Evolutionary conservation across 1,139 yeast species (phyloP), one percentile per base, ranked within the genome.

Genomic region (Kodamaea sp.): DNA sequence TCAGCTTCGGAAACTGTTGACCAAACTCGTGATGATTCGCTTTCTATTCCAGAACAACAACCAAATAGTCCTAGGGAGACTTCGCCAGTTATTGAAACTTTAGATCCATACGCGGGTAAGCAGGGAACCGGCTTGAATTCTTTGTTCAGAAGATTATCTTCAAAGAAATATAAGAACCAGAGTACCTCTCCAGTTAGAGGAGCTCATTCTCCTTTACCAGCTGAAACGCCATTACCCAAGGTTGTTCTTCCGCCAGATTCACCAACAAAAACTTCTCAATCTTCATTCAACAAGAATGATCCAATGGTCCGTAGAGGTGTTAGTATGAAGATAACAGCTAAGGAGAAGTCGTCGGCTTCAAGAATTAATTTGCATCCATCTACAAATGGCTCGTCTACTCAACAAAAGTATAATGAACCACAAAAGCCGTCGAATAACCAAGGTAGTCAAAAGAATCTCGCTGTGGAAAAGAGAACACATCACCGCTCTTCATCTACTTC

Each of bases 251-350:
- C 48, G 10, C 46, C 45, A 6, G 56, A 49, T 28, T 49, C 56
- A 8, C 52, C 53, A 8, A 48, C 48, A 8, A 40, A 39, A 15
- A 43, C 54, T 8, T 54, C 58, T 2, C 50, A 50, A 38, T 34
- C 42, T 9, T 43, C 50, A 5, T 34, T 29, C 30, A 31, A 48
- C 11, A 58, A 50, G 47, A 53, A 42, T n/a, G 76, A 71, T 45
- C 77, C 77, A 41, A 57, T 73, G 66, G 75, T 77, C 37, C 80
- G 81, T 50, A 76, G 83, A 55, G 81, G 81, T 48, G 81, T 78
- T 9, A 73, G 79, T 57, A 71, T 78, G 77, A 78, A 75, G 56
- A 75, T 78, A 10, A 78, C 83, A 1, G 76, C 79, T n/a, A 76
- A 73, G 50, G 83, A 78, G 49, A 70, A 58, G 46, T 62, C 65